Evolutionary conservation across 1,284 basidiomycete genomes (phyloP).

Genomic region (Stygiomarasmius scandens): DNA sequence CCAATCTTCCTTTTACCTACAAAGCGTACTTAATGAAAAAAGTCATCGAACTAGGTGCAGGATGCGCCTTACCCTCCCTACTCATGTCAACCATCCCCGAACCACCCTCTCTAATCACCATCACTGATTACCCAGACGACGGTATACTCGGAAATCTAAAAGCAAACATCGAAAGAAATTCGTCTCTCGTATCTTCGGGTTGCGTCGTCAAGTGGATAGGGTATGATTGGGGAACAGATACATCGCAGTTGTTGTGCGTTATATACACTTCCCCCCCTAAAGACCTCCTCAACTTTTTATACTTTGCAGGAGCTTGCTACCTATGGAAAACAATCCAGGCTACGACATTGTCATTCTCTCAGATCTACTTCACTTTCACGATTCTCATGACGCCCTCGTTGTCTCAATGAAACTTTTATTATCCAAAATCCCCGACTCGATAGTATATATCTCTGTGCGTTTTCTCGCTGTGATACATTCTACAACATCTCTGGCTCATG

Average conservation of each 20-base stretch:
- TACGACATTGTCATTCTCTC: slow-evolving; percentile 69
- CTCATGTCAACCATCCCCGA: slow-evolving; percentile 48
- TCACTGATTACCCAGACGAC: slow-evolving; percentile 70
- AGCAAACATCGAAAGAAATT: slow-evolving; percentile 56
- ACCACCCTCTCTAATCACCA: slow-evolving; percentile 54
- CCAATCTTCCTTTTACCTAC: neutral
- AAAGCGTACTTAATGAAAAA: neutral
- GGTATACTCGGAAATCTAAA: slow-evolving; percentile 58
- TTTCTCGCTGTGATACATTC: too few relatives aligned
- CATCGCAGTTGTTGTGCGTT: slow-evolving; percentile 50
- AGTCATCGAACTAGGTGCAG: slow-evolving; percentile 73
- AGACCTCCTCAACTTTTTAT: neutral
- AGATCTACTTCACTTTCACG: slow-evolving; percentile 69
- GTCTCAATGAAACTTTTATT: slow-evolving; percentile 53
- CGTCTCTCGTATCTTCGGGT: slow-evolving; percentile 30
- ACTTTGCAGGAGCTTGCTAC: slow-evolving; percentile 5
- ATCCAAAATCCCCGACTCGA: slow-evolving; percentile 39
- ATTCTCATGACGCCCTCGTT: slow-evolving; percentile 61
- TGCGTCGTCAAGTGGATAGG: slow-evolving; percentile 50
- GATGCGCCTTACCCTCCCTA: slow-evolving; percentile 66
- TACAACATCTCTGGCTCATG: too few relatives aligned
- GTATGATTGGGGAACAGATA: slow-evolving; percentile 67
- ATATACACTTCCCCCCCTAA: neutral
- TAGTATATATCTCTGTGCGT: slow-evolving; percentile 57
- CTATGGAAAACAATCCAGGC: slow-evolving; percentile 31